Evolutionary conservation across 2,329 filamentous ascomycete genomes (phyloP).

Genomic region (Penicillium palitans): DNA sequence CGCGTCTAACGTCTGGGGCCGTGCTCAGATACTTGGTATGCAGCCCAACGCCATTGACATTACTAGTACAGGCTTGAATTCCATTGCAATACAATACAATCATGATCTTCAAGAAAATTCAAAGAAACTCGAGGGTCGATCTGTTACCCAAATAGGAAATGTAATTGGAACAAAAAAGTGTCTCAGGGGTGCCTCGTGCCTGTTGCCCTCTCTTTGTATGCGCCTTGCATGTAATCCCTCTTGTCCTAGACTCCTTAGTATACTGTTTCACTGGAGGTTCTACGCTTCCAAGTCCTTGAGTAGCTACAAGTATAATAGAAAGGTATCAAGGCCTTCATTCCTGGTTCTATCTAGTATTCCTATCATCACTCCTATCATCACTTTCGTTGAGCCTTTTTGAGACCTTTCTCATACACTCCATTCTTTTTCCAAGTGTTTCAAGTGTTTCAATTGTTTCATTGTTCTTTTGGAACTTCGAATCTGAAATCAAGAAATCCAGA

Average conservation of each 20-base stretch:
- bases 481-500: background rate
- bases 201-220: slow-evolving; percentile 4
- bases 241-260: slow-evolving; percentile 9
- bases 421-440: slow-evolving; percentile 4
- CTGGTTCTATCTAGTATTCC: background rate
- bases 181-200: slow-evolving; percentile 24
- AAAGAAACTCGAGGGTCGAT: background rate
- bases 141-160: slow-evolving; percentile 14
- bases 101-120: slow-evolving; percentile 1
- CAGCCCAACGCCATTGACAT: slow-evolving; percentile 11
- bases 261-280: slow-evolving; percentile 18
- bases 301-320: slow-evolving; percentile 16
- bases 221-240: slow-evolving; percentile 10
- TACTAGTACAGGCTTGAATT: too few relatives aligned
- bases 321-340: slow-evolving; percentile 12
- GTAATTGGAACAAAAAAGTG: slow-evolving; percentile 14
- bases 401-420: background rate
- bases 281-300: background rate
- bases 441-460: background rate
- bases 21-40: background rate
- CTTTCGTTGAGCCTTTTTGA: background rate
- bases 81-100: slow-evolving; percentile 9
- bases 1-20: background rate
- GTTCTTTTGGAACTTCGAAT: background rate
- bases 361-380: slow-evolving; percentile 2